phyloP scores from a whole-genome alignment of 495 filamentous ascomycete genomes.

The Talaromyces trachyspermus region DNA sequence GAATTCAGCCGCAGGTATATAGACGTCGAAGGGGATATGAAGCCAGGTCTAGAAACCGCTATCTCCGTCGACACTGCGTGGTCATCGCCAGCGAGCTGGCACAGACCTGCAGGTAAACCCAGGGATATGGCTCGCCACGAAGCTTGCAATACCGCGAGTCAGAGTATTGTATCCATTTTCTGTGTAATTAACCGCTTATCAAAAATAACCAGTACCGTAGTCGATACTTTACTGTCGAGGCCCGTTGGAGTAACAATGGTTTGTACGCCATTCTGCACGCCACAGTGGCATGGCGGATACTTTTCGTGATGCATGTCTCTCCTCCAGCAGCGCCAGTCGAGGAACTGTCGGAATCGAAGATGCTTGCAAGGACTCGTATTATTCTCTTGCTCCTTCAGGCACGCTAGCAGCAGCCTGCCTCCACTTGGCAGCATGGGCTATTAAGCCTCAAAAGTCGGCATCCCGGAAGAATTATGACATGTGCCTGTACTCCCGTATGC shows the following conservation, averaged over 20 bases:
- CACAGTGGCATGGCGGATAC: background rate
- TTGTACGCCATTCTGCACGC: background rate
- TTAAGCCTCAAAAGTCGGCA: too few relatives aligned
- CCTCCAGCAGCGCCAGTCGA: too few relatives aligned
- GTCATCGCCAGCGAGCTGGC: background rate
- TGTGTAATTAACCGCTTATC: constrained; percentile 2
- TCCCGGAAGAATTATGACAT: too few relatives aligned
- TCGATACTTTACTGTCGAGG: background rate
- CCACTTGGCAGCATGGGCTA: background rate
- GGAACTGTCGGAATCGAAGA: background rate
- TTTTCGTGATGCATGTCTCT: background rate
- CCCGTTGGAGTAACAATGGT: background rate
- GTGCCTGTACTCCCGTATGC: too few relatives aligned
- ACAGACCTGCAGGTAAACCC: background rate
- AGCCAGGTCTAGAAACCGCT: background rate
- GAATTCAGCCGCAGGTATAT: background rate
- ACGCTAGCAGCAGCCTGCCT: background rate
- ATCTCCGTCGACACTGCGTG: background rate
- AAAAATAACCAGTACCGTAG: too few relatives aligned
- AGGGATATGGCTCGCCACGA: background rate
- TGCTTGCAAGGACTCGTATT: background rate
- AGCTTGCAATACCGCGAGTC: background rate
- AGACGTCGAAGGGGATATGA: background rate
- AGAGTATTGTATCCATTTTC: background rate
- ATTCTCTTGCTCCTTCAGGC: background rate